Evolutionary conservation across 1,284 basidiomycete species (phyloP).

Genomic region (Apiotrichum veenhuisii): DNA sequence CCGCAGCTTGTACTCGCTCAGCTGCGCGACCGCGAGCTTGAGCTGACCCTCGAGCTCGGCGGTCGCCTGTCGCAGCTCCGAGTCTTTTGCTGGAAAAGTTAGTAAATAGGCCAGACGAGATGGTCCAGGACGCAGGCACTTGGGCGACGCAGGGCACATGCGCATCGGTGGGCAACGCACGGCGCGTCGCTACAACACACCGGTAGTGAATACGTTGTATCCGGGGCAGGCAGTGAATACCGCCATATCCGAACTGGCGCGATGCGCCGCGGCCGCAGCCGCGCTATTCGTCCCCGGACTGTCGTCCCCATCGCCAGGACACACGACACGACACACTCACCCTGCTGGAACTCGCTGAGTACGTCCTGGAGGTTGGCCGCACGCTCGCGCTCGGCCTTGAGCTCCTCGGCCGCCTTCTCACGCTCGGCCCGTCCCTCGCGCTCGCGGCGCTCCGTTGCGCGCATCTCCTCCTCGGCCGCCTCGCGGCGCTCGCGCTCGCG

Average conservation of each 20-base stretch:
- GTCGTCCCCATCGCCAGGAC: not conserved
- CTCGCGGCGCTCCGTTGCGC: constrained; percentile 62
- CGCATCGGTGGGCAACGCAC: too few species aligned
- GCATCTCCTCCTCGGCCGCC: constrained; percentile 58
- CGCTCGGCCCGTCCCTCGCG: constrained; percentile 61
- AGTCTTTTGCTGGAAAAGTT: constrained; percentile 52
- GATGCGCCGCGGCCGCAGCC: too few species aligned
- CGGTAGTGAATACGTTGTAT: too few species aligned
- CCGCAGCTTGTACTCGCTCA: constrained; percentile 80
- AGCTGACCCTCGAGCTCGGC: constrained; percentile 76
- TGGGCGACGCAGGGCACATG: too few species aligned
- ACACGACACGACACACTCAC: constrained; percentile 53
- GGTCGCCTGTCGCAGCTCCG: constrained; percentile 64
- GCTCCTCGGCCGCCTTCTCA: constrained; percentile 57
- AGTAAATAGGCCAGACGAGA: constrained; percentile 5
- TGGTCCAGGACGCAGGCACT: too few species aligned
- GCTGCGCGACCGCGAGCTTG: constrained; percentile 62
- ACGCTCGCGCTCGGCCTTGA: constrained; percentile 69
- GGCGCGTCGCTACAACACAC: too few species aligned
- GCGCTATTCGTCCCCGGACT: too few species aligned
- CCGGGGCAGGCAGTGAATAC: not conserved
- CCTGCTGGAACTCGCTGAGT: constrained; percentile 87
- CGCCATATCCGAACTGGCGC: too few species aligned
- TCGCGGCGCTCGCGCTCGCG: constrained; percentile 71
- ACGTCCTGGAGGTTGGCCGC: constrained; percentile 84